Evolutionary conservation across 2,329 filamentous ascomycete species (phyloP).

Genomic region (Pseudocercospora eumusae): DNA sequence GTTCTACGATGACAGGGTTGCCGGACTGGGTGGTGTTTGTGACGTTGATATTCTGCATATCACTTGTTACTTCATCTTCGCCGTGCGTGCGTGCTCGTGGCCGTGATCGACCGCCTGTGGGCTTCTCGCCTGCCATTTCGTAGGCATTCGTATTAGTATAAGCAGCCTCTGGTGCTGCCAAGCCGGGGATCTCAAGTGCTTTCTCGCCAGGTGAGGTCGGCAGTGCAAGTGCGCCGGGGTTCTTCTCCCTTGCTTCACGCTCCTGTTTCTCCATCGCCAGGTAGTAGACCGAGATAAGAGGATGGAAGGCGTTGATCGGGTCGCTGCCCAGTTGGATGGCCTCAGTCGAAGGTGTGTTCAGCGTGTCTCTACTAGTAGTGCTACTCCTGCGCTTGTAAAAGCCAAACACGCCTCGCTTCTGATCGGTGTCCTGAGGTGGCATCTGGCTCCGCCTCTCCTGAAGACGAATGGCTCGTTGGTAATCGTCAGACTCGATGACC

Average conservation of each 20-base stretch:
- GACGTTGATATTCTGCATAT: constrained; percentile 65
- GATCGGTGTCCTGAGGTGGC: constrained; percentile 67
- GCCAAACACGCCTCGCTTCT: constrained; percentile 90
- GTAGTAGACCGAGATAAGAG: constrained; percentile 90
- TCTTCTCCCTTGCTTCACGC: constrained; percentile 64
- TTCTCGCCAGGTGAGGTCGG: constrained; percentile 59
- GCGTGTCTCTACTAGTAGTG: constrained; percentile 80
- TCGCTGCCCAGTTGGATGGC: constrained; percentile 79
- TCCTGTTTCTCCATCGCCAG: constrained; percentile 94
- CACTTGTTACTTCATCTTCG: constrained; percentile 82
- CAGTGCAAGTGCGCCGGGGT: constrained; percentile 61
- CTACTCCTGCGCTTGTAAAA: constrained; percentile 97
- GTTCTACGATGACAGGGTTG: constrained; percentile 48
- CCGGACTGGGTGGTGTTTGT: constrained; percentile 53
- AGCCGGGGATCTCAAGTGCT: constrained; percentile 67
- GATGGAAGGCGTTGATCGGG: constrained; percentile 89
- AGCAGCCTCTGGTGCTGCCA: constrained; percentile 78
- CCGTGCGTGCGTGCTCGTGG: constrained; percentile 90
- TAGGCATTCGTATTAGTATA: constrained; percentile 84
- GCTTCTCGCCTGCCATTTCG: constrained; percentile 85
- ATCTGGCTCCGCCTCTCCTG: constrained; percentile 66
- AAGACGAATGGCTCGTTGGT: constrained; percentile 77
- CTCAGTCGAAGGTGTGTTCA: constrained; percentile 81
- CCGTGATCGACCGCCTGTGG: constrained; percentile 78
- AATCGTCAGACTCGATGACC: constrained; percentile 90